These are phyloP conservation scores for Aspergillus viridinutans DNA, from an alignment of 2,329 filamentous ascomycete genomes.

Conservation along the genomic window DNA sequence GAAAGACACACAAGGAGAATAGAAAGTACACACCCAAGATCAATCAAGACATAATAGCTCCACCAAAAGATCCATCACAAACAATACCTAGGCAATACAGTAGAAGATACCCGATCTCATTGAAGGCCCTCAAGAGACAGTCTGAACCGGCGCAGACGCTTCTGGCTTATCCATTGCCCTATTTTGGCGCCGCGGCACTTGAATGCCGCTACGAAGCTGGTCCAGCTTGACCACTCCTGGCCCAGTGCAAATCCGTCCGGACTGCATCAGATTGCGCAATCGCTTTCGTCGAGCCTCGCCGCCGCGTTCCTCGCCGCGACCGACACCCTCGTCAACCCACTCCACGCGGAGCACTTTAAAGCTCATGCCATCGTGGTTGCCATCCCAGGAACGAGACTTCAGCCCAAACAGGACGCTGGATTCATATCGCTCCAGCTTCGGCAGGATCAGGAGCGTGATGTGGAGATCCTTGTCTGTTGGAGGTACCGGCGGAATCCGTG, in stretches of 20 bases:
- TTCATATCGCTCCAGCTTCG: slow-evolving; percentile 70
- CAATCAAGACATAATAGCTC: background rate
- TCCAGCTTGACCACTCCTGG: slow-evolving; percentile 32
- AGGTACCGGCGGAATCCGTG: slow-evolving; percentile 44
- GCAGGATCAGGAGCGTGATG: slow-evolving; percentile 79
- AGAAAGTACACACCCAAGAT: slow-evolving; percentile 2
- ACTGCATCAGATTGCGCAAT: slow-evolving; percentile 42
- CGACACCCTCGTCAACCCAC: slow-evolving; percentile 72
- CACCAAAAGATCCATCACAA: background rate
- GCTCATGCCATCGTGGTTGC: slow-evolving; percentile 78
- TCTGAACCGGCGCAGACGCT: slow-evolving; percentile 25
- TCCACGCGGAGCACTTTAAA: slow-evolving; percentile 78
- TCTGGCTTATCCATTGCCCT: slow-evolving; percentile 23
- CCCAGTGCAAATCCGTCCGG: slow-evolving; percentile 41
- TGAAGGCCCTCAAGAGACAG: slow-evolving; percentile 22
- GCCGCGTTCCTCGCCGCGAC: slow-evolving; percentile 44
- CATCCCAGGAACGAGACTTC: slow-evolving; percentile 73
- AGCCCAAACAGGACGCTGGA: slow-evolving; percentile 75
- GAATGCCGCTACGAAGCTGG: slow-evolving; percentile 30
- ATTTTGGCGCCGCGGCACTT: slow-evolving; percentile 24
- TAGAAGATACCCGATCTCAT: background rate
- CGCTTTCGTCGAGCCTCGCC: slow-evolving; percentile 47
- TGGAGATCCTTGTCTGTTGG: slow-evolving; percentile 72
- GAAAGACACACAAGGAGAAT: background rate
- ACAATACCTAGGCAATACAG: background rate